These are phyloP conservation scores for Kokia cookei DNA, from an alignment of 441 rosid species.

Conservation along the genomic window DNA sequence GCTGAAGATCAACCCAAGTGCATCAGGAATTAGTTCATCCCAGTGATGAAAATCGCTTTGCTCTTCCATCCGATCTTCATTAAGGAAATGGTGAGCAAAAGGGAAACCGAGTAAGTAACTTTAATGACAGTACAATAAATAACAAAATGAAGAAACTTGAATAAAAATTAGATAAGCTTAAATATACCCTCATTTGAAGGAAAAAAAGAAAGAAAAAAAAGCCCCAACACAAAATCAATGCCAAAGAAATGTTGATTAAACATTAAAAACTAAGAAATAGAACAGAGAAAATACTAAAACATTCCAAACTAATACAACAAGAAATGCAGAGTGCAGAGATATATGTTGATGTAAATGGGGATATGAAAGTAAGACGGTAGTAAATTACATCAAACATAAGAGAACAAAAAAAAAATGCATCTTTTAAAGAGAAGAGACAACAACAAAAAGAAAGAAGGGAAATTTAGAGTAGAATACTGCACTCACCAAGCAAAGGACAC, in stretches of 20 bases:
- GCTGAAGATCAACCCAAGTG: constrained; percentile 69
- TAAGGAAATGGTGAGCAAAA: constrained; percentile 3
- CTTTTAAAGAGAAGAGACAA: neutral
- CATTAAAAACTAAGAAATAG: no score
- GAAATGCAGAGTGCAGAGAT: no score
- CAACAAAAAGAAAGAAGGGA: neutral
- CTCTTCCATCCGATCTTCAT: constrained; percentile 45
- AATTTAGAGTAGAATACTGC: neutral
- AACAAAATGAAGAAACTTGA: neutral
- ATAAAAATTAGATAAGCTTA: neutral
- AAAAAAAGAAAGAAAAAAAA: neutral
- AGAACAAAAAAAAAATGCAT: neutral
- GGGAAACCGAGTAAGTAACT: neutral
- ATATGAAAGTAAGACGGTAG: no score
- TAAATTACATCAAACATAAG: no score
- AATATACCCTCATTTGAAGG: neutral
- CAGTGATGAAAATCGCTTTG: constrained; percentile 48
- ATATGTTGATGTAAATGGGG: no score
- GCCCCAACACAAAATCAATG: neutral
- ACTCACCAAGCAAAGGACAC: neutral
- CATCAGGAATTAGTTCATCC: constrained; percentile 89
- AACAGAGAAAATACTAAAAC: no score
- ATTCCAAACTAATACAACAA: no score
- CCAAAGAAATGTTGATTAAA: no score
- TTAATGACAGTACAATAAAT: neutral